Percentiles rank a stretch among this genome's conserved stretches.
Conservation (phyloP, 176 grass and related monocot genomes). For the Bothriochloa decipiens region DNA sequence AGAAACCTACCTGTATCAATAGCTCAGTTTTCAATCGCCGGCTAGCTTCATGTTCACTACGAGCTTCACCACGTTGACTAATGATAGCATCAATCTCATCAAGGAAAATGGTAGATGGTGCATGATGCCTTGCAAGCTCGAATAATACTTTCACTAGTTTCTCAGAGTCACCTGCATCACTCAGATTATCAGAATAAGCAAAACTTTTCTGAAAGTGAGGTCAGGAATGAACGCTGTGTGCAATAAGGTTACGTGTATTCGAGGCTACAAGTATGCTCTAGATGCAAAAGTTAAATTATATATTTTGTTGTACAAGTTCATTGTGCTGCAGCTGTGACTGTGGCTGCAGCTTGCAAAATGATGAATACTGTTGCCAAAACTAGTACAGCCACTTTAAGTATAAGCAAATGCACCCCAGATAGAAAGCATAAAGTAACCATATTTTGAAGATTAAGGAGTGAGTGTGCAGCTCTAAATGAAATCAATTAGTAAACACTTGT, state of each 20-base stretch:
- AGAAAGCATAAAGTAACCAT: slow-evolving; percentile 4
- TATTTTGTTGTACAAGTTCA: background rate
- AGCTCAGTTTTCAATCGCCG: slow-evolving; percentile 89
- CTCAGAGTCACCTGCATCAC: slow-evolving; percentile 88
- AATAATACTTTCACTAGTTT: slow-evolving; percentile 89
- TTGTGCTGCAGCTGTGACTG: too few species aligned
- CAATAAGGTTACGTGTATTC: too few species aligned
- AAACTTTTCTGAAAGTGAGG: background rate
- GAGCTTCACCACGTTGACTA: slow-evolving; percentile 90
- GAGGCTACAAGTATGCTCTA: too few species aligned
- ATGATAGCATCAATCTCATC: slow-evolving; percentile 97
- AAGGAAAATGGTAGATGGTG: slow-evolving; percentile 95
- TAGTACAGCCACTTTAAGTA: too few species aligned
- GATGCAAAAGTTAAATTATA: background rate
- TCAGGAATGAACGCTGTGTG: background rate
- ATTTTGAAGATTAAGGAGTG: background rate
- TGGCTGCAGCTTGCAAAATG: too few species aligned
- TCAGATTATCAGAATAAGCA: slow-evolving; percentile 24
- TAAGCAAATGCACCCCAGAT: too few species aligned
- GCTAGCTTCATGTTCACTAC: slow-evolving; percentile 95
- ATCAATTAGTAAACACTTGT: slow-evolving; percentile 8
- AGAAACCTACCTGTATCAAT: slow-evolving; percentile 71
- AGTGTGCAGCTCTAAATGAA: background rate
- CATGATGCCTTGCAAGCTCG: slow-evolving; percentile 94
- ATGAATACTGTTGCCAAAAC: too few species aligned